These are phyloP conservation scores for Penicillium bovifimosum DNA, from an alignment of 495 filamentous ascomycete species.

Conservation along the genomic window DNA sequence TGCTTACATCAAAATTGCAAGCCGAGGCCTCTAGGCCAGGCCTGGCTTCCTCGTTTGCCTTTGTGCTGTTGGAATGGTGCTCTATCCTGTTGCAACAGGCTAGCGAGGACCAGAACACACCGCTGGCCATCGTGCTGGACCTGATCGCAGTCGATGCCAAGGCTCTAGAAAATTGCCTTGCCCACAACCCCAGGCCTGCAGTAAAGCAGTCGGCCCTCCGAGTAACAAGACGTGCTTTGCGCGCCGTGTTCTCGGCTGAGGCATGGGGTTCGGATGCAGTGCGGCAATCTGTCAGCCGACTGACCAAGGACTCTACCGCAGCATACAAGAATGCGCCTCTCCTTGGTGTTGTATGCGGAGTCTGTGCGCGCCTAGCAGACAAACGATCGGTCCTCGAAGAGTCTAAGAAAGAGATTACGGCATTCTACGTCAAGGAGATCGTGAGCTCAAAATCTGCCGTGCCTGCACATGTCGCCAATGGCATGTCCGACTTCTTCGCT, in stretches of 20 bases:
- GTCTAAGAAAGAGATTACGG: slow-evolving; percentile 63
- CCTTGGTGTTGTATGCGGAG: slow-evolving; percentile 80
- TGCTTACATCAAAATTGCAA: slow-evolving; percentile 52
- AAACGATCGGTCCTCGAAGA: slow-evolving; percentile 54
- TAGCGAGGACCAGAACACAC: slow-evolving; percentile 44
- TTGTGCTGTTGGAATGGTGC: slow-evolving; percentile 89
- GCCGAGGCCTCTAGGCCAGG: slow-evolving; percentile 65
- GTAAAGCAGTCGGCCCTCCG: slow-evolving; percentile 63
- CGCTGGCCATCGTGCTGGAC: slow-evolving; percentile 62
- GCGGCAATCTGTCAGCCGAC: slow-evolving; percentile 54
- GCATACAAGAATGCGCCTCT: slow-evolving; percentile 64
- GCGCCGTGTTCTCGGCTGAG: slow-evolving; percentile 58
- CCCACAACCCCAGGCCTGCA: slow-evolving; percentile 49
- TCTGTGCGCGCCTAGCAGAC: slow-evolving; percentile 62
- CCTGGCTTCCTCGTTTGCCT: slow-evolving; percentile 72
- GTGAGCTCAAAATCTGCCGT: slow-evolving; percentile 70
- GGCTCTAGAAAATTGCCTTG: slow-evolving; percentile 70
- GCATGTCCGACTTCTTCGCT: slow-evolving; percentile 76
- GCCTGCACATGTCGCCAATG: slow-evolving; percentile 64
- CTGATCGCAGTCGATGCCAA: slow-evolving; percentile 58
- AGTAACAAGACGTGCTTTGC: slow-evolving; percentile 66
- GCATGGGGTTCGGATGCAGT: slow-evolving; percentile 54
- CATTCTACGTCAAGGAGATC: slow-evolving; percentile 81
- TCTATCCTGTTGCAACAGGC: slow-evolving; percentile 64
- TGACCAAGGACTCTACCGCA: slow-evolving; percentile 58